Evolutionary conservation across 2,329 filamentous ascomycete genomes (phyloP).

Genomic region (Penicillium occitanis): DNA sequence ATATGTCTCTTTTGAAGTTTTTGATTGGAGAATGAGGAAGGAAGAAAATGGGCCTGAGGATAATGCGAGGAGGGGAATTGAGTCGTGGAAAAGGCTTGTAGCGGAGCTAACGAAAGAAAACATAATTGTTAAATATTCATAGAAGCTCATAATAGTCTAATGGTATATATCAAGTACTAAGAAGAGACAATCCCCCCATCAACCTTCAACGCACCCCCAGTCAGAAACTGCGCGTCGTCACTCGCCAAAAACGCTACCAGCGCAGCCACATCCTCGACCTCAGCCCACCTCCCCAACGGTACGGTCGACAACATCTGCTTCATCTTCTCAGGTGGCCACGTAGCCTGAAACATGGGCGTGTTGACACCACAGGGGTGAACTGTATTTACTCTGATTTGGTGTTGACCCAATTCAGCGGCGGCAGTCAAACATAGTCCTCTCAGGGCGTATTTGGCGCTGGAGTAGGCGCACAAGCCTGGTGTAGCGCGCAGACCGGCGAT

Average conservation of each 20-base stretch:
- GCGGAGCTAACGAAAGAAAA: not conserved
- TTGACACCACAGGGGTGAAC: slow-evolving; percentile 43
- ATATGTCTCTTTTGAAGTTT: slow-evolving; percentile 28
- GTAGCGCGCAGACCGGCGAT: slow-evolving; percentile 41
- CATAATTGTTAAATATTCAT: not conserved
- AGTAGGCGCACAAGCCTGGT: slow-evolving; percentile 39
- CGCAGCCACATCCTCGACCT: slow-evolving; percentile 40
- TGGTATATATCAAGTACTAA: slow-evolving; percentile 19
- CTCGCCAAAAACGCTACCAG: slow-evolving; percentile 42
- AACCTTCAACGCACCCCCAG: slow-evolving; percentile 29
- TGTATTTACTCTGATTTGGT: slow-evolving; percentile 43
- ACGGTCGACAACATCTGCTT: slow-evolving; percentile 35
- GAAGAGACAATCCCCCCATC: slow-evolving; percentile 31
- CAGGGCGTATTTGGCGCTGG: slow-evolving; percentile 38
- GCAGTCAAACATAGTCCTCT: slow-evolving; percentile 42
- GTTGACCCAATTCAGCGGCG: slow-evolving; percentile 39
- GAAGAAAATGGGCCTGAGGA: slow-evolving; percentile 14
- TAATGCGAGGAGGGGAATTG: slow-evolving; percentile 17
- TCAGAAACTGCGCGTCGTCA: slow-evolving; percentile 42
- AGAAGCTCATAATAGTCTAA: not conserved
- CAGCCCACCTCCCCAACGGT: slow-evolving; percentile 38
- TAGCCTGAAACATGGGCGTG: slow-evolving; percentile 36
- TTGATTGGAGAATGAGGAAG: slow-evolving; percentile 26
- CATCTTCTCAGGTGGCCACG: slow-evolving; percentile 38
- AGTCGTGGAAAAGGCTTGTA: slow-evolving; percentile 11